Evolutionary conservation across 2,329 filamentous ascomycete species (phyloP), one percentile per base, ranked within the genome.

Genomic region (Xenoacremonium recifei): DNA sequence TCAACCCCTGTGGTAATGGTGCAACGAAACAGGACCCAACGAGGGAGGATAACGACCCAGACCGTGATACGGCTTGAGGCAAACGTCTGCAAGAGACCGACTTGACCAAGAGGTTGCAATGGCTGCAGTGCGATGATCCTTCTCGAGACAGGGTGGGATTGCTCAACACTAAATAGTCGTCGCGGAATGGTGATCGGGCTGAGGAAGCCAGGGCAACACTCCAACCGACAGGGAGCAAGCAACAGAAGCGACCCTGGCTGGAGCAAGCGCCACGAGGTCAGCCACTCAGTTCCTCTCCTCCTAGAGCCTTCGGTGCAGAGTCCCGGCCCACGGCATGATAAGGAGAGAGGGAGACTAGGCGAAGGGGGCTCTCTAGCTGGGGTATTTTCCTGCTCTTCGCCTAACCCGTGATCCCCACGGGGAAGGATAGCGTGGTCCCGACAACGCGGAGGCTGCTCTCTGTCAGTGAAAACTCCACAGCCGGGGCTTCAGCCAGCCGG

Each of bases 91-190:
- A n/a, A n/a, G n/a, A n/a, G n/a, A n/a, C n/a, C n/a, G n/a, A n/a
- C n/a, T n/a, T n/a, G n/a, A n/a, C n/a, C n/a, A n/a, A n/a, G n/a
- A n/a, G 35, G 20, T 9, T 32, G 23, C 23, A 16, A 10, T 32
- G 20, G n/a, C 38, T 42, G 39, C 37, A 32, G 18, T 40, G 11
- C 17, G 36, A 33, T 31, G 42, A 35, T 37, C 20, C 15, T 48
- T 44, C n/a, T 27, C 37, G 25, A 35, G 44, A 35, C n/a, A 19
- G 19, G 41, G 20, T 30, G 41, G 37, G 31, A 50, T 6, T 37
- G 35, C 39, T 27, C 9, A 41, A 35, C 4, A 35, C 41, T 47
- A 54, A 48, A 38, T 39, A 37, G 27, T 29, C 18, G 10, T 30
- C 39, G 23, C 29, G 35, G 17, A n/a, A n/a, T n/a, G n/a, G n/a